Base-by-base conservation (phyloP, 2,329 filamentous ascomycete genomes). In the Pseudocercospora crystallina region DNA sequence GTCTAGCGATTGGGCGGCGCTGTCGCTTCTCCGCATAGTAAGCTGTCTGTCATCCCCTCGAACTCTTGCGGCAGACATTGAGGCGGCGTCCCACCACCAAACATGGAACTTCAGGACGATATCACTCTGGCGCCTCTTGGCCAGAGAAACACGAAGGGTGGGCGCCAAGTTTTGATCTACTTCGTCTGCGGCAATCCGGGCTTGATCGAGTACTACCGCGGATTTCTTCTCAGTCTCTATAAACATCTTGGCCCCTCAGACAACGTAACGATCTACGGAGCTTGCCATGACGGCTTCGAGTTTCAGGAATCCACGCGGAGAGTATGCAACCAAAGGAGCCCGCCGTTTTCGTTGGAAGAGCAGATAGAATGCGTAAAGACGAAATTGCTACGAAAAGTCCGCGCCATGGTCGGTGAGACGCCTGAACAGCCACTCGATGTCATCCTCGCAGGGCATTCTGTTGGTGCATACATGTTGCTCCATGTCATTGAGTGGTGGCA, bases 141-240 rank as follows among this genome's bases (percentile, higher is more conserved):
- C 7, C 20, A 26, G 7, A 40, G 47, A 17, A 15, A 37, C 11
- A 9, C 10, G 31, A 26, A 7, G 8, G 29, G 17, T 35, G 8
- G 13, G 17, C 43, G 40, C 12, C 39, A 37, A 30, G 36, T 66
- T 5, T 78, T 90, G 43, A 72, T 91, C 59, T 90, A 83, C 72
- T 86, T 89, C 69, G 77, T 92, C 35, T 81, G 85, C 26, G 88
- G 88, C 14, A 92, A 92, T 58, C 88, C 88, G 5, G 88, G 88
- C 5, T 75, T 90, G 13, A 80, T 90, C 43, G 80, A 79, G 49
- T 92, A 88, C 76, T 92, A 92, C 69, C 73, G 71, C 50, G 76
- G 80, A 33, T 92, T 90, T 68, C 74, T 90, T 9, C 73, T 73
- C 0, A 73, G 77, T 11, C 71, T 90, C 2, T 75, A 82, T 15